phyloP scores from a whole-genome alignment of 164 flowering plant species.

The Dillenia turbinata region DNA sequence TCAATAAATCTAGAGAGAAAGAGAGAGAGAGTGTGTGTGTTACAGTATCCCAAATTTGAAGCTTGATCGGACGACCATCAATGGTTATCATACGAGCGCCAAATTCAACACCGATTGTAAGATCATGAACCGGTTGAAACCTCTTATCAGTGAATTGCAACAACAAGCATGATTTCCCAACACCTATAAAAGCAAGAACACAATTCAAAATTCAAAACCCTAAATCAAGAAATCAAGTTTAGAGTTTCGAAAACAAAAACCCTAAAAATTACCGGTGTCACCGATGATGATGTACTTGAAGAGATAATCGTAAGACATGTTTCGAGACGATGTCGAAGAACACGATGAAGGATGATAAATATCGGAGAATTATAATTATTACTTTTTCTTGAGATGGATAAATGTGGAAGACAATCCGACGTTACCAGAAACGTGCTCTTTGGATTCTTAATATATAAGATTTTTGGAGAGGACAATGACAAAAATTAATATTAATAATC shows the following conservation, averaged over 20 bases:
- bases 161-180: constrained; percentile 65
- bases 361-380: too few species aligned
- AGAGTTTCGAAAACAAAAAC: constrained; percentile 2
- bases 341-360: too few species aligned
- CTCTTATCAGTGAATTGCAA: constrained; percentile 73
- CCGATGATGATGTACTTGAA: constrained; percentile 82
- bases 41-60: constrained; percentile 73
- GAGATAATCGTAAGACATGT: constrained; percentile 63
- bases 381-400: too few species aligned
- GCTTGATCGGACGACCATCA: constrained; percentile 52
- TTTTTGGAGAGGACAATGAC: too few species aligned
- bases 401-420: too few species aligned
- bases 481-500: too few species aligned
- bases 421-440: too few species aligned
- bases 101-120: constrained; percentile 71
- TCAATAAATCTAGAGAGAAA: background rate
- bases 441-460: too few species aligned
- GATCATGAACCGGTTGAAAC: constrained; percentile 73
- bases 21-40: background rate
- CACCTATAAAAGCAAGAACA: constrained; percentile 32
- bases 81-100: constrained; percentile 72
- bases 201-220: background rate
- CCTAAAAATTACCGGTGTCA: constrained; percentile 42
- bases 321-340: too few species aligned
- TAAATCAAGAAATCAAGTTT: background rate